Evolutionary conservation across 2,329 filamentous ascomycete species (phyloP), one percentile per base, ranked within the genome.

Genomic region (Paraconiothyrium brasiliense): DNA sequence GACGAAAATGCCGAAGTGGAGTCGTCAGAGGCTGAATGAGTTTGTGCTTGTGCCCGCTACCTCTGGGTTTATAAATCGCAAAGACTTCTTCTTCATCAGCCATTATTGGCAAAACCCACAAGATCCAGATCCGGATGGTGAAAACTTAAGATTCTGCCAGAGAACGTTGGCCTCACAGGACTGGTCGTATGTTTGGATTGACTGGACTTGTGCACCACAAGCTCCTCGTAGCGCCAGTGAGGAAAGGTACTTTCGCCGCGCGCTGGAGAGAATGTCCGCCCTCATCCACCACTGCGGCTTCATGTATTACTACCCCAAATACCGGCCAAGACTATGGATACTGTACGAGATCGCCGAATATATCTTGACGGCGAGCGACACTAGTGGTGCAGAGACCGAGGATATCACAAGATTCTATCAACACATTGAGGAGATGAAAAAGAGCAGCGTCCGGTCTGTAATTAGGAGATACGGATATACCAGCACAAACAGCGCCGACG

Each of bases 121-220:
- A 3, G 47, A 73, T 57, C 71, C 71, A 22, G 68, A 73, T 41
- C 71, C 71, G 37, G 61, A 67, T 16, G 9, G 35, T 4, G 16
- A 10, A 14, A 13, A 39, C 35, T 14, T 39, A 39, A 10, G 9
- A 14, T 39, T 70, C 27, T 34, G 62, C 51, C 68, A 73, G 56
- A 24, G 44, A 10, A 58, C 67, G 37, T 63, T 74, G 22, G n/a
- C 47, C 32, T 37, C 51, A 35, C 65, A 72, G 32, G 14, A 54
- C 16, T 73, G 71, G 71, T 63, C 51, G 41, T 71, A 71, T 44
- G 63, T 73, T n/a, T 74, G 69, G 70, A 59, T 69, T 32, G 70
- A 72, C 39, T 72, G 69, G 70, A 66, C 65, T 16, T 74, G 69
- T 57, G 60, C 69, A 59, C 71, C 69, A 13, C 69, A 74, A 44